phyloP scores from a whole-genome alignment of 805 yeast genomes.

The Kurtzmaniella fragi region DNA sequence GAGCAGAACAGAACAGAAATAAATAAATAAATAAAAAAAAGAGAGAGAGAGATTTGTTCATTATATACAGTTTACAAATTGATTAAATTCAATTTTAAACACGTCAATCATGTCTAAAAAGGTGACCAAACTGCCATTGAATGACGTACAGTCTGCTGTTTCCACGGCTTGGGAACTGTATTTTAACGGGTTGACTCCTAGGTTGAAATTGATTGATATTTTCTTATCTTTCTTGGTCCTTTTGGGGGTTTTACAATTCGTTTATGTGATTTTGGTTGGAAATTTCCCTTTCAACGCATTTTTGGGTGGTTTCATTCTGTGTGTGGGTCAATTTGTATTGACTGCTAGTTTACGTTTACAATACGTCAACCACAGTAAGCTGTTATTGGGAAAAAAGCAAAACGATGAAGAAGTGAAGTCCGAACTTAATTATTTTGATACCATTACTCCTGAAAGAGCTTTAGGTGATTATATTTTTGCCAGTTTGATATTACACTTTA shows the following conservation, averaged over 20 bases:
- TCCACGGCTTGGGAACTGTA: slow-evolving; percentile 31
- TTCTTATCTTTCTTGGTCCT: slow-evolving; percentile 71
- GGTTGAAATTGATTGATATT: slow-evolving; percentile 65
- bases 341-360: slow-evolving; percentile 81
- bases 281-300: slow-evolving; percentile 97
- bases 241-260: slow-evolving; percentile 74
- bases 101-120: slow-evolving; percentile 6
- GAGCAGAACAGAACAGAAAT: too few relatives aligned
- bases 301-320: slow-evolving; percentile 83
- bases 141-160: slow-evolving; percentile 26
- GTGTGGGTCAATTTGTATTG: slow-evolving; percentile 94
- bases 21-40: too few relatives aligned
- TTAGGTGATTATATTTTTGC: slow-evolving; percentile 88
- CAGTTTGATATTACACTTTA: slow-evolving; percentile 81
- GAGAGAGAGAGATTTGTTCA: too few relatives aligned
- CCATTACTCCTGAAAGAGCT: slow-evolving; percentile 47
- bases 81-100: too few relatives aligned
- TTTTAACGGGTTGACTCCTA: slow-evolving; percentile 31
- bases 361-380: slow-evolving; percentile 18
- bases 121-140: slow-evolving; percentile 10
- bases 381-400: slow-evolving; percentile 4
- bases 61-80: too few relatives aligned
- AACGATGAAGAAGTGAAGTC: slow-evolving; percentile 3
- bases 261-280: slow-evolving; percentile 72
- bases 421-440: slow-evolving; percentile 9